Conservation (phyloP, 495 filamentous ascomycete genomes). For the Platismatia glauca region DNA sequence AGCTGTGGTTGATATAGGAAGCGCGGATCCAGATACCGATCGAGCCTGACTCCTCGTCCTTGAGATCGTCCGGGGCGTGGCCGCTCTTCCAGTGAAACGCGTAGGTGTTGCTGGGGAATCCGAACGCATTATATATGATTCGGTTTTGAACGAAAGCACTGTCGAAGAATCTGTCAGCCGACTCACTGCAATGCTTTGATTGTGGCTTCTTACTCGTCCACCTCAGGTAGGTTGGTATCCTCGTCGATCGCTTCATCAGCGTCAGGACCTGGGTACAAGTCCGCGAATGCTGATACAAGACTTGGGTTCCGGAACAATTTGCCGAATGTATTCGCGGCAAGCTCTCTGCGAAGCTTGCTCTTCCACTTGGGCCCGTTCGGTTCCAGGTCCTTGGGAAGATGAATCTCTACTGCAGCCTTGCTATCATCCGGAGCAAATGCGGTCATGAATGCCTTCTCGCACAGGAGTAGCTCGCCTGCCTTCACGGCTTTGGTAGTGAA, state of each 20-base stretch:
- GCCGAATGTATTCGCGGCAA: slow-evolving; percentile 34
- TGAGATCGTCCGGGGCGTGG: slow-evolving; percentile 6
- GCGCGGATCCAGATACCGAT: slow-evolving; percentile 47
- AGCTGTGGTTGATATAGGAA: slow-evolving; percentile 50
- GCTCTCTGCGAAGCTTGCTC: slow-evolving; percentile 31
- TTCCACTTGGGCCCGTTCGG: slow-evolving; percentile 27
- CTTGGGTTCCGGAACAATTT: slow-evolving; percentile 46
- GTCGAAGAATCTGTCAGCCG: not conserved
- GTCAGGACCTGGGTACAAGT: slow-evolving; percentile 38
- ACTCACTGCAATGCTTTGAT: not conserved
- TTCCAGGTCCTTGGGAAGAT: slow-evolving; percentile 26
- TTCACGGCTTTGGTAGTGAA: slow-evolving; percentile 42
- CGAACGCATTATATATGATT: slow-evolving; percentile 43
- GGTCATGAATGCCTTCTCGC: slow-evolving; percentile 47
- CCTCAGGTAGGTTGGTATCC: slow-evolving; percentile 37
- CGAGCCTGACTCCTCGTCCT: slow-evolving; percentile 12
- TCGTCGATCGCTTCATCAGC: slow-evolving; percentile 25
- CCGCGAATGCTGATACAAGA: slow-evolving; percentile 30
- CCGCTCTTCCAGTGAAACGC: not conserved
- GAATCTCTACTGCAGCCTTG: not conserved
- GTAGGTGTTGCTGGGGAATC: slow-evolving; percentile 28
- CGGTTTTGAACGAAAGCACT: slow-evolving; percentile 39
- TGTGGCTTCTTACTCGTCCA: slow-evolving; percentile 38
- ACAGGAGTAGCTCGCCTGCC: slow-evolving; percentile 45
- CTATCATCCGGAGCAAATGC: slow-evolving; percentile 21